These are phyloP conservation scores for Dothiorella sarmentorum DNA, from an alignment of 2,329 filamentous ascomycete species.

Conservation along the genomic window DNA sequence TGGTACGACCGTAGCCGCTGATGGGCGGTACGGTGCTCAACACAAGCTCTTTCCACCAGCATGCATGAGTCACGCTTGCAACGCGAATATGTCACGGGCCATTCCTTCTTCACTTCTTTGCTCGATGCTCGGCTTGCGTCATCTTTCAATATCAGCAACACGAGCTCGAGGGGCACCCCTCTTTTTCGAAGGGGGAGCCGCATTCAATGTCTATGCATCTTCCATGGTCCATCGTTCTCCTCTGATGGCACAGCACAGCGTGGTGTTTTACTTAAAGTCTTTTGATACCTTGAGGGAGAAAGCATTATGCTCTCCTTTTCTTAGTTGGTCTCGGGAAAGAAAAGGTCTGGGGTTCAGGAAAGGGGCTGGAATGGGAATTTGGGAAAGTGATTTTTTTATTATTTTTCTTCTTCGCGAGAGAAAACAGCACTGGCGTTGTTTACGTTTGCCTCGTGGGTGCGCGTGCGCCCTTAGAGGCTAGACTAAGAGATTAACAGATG, in stretches of 20 bases:
- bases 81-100: neutral
- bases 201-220: neutral
- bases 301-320: neutral
- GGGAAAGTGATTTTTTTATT: neutral
- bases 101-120: neutral
- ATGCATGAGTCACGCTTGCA: neutral
- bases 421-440: neutral
- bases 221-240: neutral
- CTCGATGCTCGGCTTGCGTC: neutral
- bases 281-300: conserved; percentile 8
- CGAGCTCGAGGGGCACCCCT: neutral
- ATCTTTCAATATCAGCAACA: neutral
- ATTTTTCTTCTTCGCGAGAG: neutral
- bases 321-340: neutral
- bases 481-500: neutral
- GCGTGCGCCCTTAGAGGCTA: neutral
- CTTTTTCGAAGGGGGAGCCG: neutral
- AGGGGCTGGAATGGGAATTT: neutral
- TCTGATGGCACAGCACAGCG: conserved; percentile 11
- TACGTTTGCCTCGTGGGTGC: neutral
- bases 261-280: neutral
- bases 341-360: neutral
- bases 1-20: conserved; percentile 1
- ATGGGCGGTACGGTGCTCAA: neutral
- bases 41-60: neutral